Conservation (phyloP, 148 eudicot genomes). For the Rhododendron vialii region DNA sequence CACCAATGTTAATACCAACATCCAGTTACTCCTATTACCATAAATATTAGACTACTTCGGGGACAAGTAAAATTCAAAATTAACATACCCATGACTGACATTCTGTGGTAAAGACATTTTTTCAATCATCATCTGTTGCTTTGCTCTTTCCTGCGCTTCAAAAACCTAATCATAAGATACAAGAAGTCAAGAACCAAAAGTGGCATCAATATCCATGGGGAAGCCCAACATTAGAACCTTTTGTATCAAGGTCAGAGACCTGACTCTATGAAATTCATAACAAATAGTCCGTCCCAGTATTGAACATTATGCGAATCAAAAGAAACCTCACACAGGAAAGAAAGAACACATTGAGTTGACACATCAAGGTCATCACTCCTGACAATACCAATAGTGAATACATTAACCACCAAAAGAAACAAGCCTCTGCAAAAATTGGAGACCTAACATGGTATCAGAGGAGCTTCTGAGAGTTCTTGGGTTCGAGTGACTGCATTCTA, state of each 20-base stretch:
- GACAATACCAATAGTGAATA: neutral
- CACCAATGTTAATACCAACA: neutral
- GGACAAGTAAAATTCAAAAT: neutral
- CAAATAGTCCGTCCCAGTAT: neutral
- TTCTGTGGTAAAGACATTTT: constrained; percentile 55
- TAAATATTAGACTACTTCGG: neutral
- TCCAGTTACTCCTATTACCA: neutral
- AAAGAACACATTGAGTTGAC: neutral
- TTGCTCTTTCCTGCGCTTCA: constrained; percentile 75
- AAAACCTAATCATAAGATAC: constrained; percentile 45
- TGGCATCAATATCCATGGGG: constrained; percentile 2
- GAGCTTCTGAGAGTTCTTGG: neutral
- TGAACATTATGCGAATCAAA: neutral
- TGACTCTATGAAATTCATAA: neutral
- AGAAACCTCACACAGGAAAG: neutral
- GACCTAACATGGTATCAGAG: neutral
- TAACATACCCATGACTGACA: constrained; percentile 70
- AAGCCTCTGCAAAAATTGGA: neutral
- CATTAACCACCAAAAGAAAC: neutral
- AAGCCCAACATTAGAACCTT: neutral
- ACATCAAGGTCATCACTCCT: neutral
- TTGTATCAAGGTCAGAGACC: neutral
- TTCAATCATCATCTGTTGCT: constrained; percentile 66
- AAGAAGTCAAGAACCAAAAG: neutral
- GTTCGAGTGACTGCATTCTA: neutral